These are phyloP conservation scores for Fusarium sambucinum DNA, from an alignment of 2,329 filamentous ascomycete genomes.

Conservation along the genomic window DNA sequence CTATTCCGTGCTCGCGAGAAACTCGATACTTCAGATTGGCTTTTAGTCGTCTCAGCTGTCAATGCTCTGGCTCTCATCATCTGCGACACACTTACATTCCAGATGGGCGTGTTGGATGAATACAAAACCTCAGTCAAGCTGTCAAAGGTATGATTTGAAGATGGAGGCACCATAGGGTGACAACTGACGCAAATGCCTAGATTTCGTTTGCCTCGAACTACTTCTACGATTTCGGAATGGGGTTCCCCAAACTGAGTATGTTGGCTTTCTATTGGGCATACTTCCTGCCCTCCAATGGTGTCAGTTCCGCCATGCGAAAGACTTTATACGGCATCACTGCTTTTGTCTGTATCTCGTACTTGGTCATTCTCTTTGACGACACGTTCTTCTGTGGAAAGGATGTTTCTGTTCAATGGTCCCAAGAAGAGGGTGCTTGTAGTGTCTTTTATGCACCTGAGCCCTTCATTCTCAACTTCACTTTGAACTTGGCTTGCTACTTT, in stretches of 20 bases:
- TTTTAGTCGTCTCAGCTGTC: conserved; percentile 48
- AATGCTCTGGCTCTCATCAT: conserved; percentile 52
- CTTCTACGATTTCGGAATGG: conserved; percentile 55
- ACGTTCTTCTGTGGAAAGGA: conserved; percentile 53
- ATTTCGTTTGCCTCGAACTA: conserved; percentile 54
- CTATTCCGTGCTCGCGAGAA: conserved; percentile 49
- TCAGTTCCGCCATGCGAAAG: conserved; percentile 47
- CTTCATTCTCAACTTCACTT: conserved; percentile 53
- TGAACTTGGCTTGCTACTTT: conserved; percentile 52
- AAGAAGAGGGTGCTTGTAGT: conserved; percentile 53
- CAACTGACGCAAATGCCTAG: conserved; percentile 19
- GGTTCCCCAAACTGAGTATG: conserved; percentile 54
- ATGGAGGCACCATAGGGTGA: rapidly evolving
- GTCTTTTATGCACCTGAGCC: conserved; percentile 52
- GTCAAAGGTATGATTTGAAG: conserved; percentile 45
- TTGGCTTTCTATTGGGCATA: conserved; percentile 54
- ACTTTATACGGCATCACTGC: conserved; percentile 49
- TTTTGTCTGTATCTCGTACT: conserved; percentile 50
- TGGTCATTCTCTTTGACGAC: conserved; percentile 51
- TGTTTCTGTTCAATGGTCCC: conserved; percentile 53
- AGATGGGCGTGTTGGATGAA: conserved; percentile 50
- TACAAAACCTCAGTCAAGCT: conserved; percentile 49
- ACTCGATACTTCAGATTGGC: conserved; percentile 48
- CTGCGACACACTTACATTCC: conserved; percentile 52
- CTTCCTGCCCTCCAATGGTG: conserved; percentile 43